Evolutionary conservation across 805 yeast species (phyloP).

Genomic region (Candida maris): DNA sequence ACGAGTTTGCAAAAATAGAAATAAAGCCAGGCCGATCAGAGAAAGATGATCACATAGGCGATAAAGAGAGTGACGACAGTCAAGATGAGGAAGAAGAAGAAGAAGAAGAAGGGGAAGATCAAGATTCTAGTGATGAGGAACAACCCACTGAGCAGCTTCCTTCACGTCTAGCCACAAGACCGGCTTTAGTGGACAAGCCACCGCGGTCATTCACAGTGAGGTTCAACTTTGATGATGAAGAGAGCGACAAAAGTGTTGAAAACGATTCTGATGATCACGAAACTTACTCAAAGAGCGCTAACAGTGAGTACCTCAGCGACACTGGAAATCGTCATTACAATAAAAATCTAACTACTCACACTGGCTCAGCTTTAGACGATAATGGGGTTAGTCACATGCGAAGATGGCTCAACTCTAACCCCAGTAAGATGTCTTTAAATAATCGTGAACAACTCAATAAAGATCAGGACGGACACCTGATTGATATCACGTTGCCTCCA

Average conservation of each 20-base stretch:
- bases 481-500: conserved; percentile 20
- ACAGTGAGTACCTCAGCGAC: background rate
- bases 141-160: conserved; percentile 7
- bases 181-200: conserved; percentile 30
- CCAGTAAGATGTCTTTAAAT: conserved; percentile 2
- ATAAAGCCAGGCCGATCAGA: conserved; percentile 17
- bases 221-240: conserved; percentile 20
- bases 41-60: background rate
- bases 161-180: conserved; percentile 23
- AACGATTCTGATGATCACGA: conserved; percentile 3
- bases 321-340: background rate
- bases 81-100: conserved; percentile 14
- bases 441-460: background rate
- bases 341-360: background rate
- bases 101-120: background rate
- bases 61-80: conserved; percentile 13
- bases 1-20: conserved; percentile 25
- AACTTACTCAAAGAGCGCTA: background rate
- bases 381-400: conserved; percentile 5
- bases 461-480: conserved; percentile 8
- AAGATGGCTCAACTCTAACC: conserved; percentile 17
- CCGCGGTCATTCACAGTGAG: conserved; percentile 29
- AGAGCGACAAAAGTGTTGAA: conserved; percentile 12
- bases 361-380: conserved; percentile 4
- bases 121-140: background rate